Percentiles rank a stretch among this genome's conserved stretches.
Conservation (phyloP, 2,329 filamentous ascomycete species). For the Onygena corvina region DNA sequence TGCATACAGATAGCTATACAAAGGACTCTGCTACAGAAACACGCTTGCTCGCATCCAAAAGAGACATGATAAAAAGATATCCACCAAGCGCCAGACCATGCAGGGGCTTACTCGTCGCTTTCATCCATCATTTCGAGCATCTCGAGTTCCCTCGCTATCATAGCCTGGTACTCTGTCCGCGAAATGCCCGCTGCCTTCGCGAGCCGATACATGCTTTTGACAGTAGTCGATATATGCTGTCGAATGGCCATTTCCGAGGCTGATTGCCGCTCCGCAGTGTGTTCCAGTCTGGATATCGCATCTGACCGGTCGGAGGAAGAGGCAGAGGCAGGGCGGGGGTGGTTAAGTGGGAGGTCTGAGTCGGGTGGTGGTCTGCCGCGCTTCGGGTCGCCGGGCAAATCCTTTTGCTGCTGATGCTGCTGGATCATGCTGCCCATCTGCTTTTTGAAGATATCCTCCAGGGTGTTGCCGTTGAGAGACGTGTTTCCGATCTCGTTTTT, state of each 20-base stretch:
- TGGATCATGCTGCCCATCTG: conserved; percentile 24
- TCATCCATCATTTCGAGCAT: conserved; percentile 46
- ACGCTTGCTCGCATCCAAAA: not conserved
- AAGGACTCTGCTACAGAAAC: not conserved
- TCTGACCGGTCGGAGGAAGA: conserved; percentile 31
- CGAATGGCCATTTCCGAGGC: conserved; percentile 50
- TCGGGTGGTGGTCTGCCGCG: not conserved
- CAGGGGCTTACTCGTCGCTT: conserved; percentile 19
- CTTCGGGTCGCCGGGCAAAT: not conserved
- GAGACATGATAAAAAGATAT: not conserved
- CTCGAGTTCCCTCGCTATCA: conserved; percentile 49
- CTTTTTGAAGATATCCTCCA: conserved; percentile 32
- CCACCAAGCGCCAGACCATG: conserved; percentile 2
- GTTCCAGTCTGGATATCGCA: conserved; percentile 45
- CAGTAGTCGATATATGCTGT: conserved; percentile 51
- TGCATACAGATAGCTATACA: conserved; percentile 1
- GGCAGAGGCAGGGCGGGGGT: conserved; percentile 35
- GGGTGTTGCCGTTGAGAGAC: conserved; percentile 43
- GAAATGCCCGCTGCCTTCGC: conserved; percentile 48
- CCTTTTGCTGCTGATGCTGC: conserved; percentile 12
- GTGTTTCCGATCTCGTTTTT: conserved; percentile 37
- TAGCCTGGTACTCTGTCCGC: conserved; percentile 46
- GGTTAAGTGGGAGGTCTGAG: conserved; percentile 22
- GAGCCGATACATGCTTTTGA: conserved; percentile 52
- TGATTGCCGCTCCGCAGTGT: conserved; percentile 40